These are phyloP conservation scores for Moesziomyces globuligerus DNA, from an alignment of 1,284 basidiomycete genomes.

Conservation along the genomic window DNA sequence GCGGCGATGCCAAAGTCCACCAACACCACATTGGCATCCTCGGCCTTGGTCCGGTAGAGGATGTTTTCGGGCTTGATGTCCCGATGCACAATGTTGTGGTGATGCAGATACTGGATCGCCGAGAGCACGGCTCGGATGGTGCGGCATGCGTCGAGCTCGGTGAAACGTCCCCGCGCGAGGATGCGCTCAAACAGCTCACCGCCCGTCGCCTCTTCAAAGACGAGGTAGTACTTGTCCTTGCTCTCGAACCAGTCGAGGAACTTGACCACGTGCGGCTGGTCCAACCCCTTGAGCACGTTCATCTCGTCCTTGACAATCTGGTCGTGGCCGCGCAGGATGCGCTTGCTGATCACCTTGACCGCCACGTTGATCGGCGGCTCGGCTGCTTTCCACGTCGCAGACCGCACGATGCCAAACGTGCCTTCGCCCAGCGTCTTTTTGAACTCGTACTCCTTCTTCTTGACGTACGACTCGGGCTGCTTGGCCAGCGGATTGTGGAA, in stretches of 20 bases:
- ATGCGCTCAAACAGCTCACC: constrained; percentile 68
- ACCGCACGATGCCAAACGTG: constrained; percentile 63
- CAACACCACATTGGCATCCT: constrained; percentile 71
- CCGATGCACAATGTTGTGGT: constrained; percentile 64
- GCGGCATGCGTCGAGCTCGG: constrained; percentile 65
- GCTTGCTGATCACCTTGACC: constrained; percentile 65
- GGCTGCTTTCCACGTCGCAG: constrained; percentile 55
- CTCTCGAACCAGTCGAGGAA: constrained; percentile 68
- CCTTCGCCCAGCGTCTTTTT: constrained; percentile 64
- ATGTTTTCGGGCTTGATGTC: constrained; percentile 81
- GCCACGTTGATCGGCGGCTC: constrained; percentile 61
- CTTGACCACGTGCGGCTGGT: constrained; percentile 72
- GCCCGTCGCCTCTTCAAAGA: constrained; percentile 68
- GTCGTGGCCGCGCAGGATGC: constrained; percentile 60
- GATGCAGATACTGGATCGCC: constrained; percentile 64
- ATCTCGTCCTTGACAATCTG: constrained; percentile 65
- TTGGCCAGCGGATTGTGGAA: constrained; percentile 53
- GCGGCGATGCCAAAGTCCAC: constrained; percentile 85
- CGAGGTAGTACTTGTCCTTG: constrained; percentile 66
- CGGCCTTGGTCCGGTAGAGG: constrained; percentile 79
- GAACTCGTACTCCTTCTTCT: constrained; percentile 67
- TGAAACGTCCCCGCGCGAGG: constrained; percentile 61
- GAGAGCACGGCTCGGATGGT: constrained; percentile 60
- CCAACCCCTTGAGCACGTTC: constrained; percentile 63
- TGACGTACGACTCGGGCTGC: constrained; percentile 59